A percentile compares a stretch with the other conserved stretches of the same genome.
These are phyloP conservation scores for Geranium brycei DNA, from an alignment of 345 rosid genomes.

Conservation along the genomic window DNA sequence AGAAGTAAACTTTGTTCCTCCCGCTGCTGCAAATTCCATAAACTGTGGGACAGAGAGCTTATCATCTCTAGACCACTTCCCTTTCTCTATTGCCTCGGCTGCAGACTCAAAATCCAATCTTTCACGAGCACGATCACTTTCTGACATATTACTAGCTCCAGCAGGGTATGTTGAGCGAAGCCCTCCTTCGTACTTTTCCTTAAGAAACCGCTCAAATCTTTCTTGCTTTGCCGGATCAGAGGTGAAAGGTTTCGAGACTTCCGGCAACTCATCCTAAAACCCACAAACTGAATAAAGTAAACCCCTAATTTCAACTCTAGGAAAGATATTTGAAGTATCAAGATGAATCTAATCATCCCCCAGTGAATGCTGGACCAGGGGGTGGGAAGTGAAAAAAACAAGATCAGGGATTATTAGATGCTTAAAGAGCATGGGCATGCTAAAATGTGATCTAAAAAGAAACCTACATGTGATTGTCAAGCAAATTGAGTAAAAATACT, in stretches of 20 bases:
- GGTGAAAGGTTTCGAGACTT: conserved; percentile 67
- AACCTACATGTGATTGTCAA: no score
- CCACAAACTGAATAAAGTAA: conserved; percentile 10
- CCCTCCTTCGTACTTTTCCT: conserved; percentile 84
- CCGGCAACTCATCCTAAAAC: conserved; percentile 42
- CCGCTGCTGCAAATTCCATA: conserved; percentile 36
- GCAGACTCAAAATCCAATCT: conserved; percentile 94
- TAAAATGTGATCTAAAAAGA: no score
- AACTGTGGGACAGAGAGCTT: conserved; percentile 25
- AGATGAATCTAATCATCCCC: neutral
- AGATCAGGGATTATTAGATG: no score
- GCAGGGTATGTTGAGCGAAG: conserved; percentile 48
- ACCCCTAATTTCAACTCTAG: neutral
- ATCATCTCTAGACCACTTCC: conserved; percentile 38
- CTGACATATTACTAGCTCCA: conserved; percentile 58
- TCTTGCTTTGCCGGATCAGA: conserved; percentile 78
- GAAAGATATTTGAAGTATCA: neutral
- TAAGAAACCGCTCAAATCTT: conserved; percentile 86
- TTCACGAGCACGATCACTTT: conserved; percentile 86
- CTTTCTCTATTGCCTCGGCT: conserved; percentile 81
- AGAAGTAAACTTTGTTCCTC: conserved; percentile 63
- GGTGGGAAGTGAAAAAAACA: no score
- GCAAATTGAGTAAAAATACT: no score
- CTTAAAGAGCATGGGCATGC: no score
- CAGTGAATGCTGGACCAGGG: no score